These are phyloP conservation scores for Wickerhamomyces rabaulensis DNA, from an alignment of 805 yeast genomes.

Conservation along the genomic window DNA sequence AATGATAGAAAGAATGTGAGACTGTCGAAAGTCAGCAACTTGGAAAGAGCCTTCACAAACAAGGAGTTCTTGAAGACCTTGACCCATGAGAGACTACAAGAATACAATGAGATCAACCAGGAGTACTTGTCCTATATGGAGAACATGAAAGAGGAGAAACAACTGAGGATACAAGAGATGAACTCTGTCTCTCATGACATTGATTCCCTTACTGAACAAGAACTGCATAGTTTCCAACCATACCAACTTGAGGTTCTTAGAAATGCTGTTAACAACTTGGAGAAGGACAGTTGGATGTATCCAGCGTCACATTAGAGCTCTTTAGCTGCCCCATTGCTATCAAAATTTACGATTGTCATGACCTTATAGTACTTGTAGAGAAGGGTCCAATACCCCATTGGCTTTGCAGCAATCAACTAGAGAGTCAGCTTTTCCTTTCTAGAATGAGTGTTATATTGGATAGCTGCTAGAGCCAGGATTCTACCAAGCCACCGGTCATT, in stretches of 20 bases:
- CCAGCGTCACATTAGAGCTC: background rate
- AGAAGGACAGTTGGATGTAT: conserved; percentile 6
- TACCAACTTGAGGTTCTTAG: conserved; percentile 3
- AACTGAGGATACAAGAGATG: background rate
- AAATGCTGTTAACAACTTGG: conserved; percentile 3
- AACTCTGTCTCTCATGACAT: background rate
- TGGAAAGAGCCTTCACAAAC: conserved; percentile 19
- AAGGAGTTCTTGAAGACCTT: conserved; percentile 14
- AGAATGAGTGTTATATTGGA: too few relatives aligned
- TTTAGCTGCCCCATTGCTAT: too few relatives aligned
- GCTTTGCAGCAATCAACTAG: too few relatives aligned
- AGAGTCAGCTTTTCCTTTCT: too few relatives aligned
- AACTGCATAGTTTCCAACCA: background rate
- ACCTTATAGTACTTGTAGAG: too few relatives aligned
- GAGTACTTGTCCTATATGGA: conserved; percentile 7
- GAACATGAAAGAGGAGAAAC: background rate
- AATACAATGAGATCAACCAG: conserved; percentile 14
- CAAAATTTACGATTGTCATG: too few relatives aligned
- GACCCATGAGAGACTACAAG: conserved; percentile 10
- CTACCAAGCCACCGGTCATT: too few relatives aligned
- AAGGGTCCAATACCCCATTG: too few relatives aligned
- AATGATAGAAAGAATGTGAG: conserved; percentile 22
- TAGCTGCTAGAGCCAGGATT: too few relatives aligned
- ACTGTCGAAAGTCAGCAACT: conserved; percentile 15
- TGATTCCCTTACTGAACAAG: background rate